Evolutionary conservation across 495 filamentous ascomycete genomes (phyloP).

Genomic region (Aspergillus saccharolyticus): DNA sequence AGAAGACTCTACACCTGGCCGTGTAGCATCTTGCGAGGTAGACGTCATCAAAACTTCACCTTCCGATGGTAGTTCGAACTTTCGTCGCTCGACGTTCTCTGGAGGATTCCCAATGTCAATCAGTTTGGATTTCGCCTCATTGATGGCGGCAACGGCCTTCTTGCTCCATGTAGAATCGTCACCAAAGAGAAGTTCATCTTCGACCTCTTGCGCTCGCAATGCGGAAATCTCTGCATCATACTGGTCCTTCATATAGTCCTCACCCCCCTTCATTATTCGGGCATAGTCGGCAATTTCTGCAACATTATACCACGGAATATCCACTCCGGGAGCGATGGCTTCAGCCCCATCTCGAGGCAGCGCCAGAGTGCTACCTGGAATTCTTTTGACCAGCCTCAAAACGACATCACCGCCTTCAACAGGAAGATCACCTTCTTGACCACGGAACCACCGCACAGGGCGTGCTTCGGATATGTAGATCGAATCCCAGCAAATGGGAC

Average conservation of each 20-base stretch:
- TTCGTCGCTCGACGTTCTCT: conserved; percentile 42
- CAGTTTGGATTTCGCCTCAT: conserved; percentile 65
- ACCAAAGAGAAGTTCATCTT: conserved; percentile 90
- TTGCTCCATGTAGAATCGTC: conserved; percentile 89
- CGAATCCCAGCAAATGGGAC: conserved; percentile 90
- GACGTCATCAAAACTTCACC: conserved; percentile 53
- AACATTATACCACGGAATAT: conserved; percentile 90
- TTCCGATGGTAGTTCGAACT: conserved; percentile 37
- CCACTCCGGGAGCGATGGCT: conserved; percentile 57
- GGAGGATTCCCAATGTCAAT: conserved; percentile 70
- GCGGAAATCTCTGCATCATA: conserved; percentile 73
- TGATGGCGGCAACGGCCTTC: conserved; percentile 69
- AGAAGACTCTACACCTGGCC: conserved; percentile 29
- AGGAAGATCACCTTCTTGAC: conserved; percentile 76
- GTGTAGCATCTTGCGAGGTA: conserved; percentile 40
- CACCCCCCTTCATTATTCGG: conserved; percentile 89
- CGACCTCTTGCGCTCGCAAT: conserved; percentile 67
- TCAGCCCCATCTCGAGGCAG: conserved; percentile 81
- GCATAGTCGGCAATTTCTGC: conserved; percentile 94
- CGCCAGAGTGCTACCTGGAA: conserved; percentile 75
- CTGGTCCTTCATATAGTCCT: conserved; percentile 78
- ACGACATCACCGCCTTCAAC: conserved; percentile 85
- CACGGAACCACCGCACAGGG: conserved; percentile 85
- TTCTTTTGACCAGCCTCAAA: conserved; percentile 73
- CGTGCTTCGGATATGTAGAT: conserved; percentile 85